These are phyloP conservation scores for Penicillium argentinense DNA, from an alignment of 495 filamentous ascomycete genomes.

Conservation along the genomic window DNA sequence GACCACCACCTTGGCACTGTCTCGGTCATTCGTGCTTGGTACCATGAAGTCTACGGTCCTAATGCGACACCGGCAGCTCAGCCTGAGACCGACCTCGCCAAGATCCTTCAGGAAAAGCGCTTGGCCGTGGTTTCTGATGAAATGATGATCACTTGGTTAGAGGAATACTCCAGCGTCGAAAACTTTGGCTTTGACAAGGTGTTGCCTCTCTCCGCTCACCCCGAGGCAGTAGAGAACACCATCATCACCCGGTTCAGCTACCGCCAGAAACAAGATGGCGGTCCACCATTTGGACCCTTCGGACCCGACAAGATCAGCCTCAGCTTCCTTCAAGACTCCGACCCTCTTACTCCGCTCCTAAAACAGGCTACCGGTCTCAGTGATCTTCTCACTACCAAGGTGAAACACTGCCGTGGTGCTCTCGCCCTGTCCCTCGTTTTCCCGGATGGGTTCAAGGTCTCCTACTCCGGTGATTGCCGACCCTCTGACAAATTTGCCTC, in stretches of 20 bases:
- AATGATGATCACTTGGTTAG: conserved; percentile 69
- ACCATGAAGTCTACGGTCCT: conserved; percentile 48
- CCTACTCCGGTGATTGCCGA: conserved; percentile 90
- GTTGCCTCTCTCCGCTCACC: conserved; percentile 43
- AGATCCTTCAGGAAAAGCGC: conserved; percentile 45
- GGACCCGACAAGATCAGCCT: conserved; percentile 20
- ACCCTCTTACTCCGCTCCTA: conserved; percentile 34
- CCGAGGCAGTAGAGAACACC: conserved; percentile 8
- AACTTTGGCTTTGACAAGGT: conserved; percentile 68
- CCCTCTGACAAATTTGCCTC: conserved; percentile 66
- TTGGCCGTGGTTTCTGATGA: conserved; percentile 61
- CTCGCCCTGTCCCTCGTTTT: conserved; percentile 77
- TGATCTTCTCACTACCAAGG: conserved; percentile 54
- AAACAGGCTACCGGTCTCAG: conserved; percentile 42
- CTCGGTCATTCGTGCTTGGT: conserved; percentile 77
- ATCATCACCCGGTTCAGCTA: conserved; percentile 30
- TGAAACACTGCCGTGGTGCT: conserved; percentile 77
- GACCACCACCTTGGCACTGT: conserved; percentile 91
- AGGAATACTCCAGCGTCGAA: conserved; percentile 77
- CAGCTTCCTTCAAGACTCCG: conserved; percentile 25
- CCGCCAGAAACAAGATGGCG: conserved; percentile 29
- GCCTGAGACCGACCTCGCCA: conserved; percentile 28
- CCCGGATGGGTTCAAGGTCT: conserved; percentile 75
- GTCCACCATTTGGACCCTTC: conserved; percentile 25
- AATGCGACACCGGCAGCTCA: conserved; percentile 24